These are phyloP conservation scores for Jimgerdemannia flammicorona DNA, from an alignment of 192 early-diverging fungal genomes.

Conservation along the genomic window DNA sequence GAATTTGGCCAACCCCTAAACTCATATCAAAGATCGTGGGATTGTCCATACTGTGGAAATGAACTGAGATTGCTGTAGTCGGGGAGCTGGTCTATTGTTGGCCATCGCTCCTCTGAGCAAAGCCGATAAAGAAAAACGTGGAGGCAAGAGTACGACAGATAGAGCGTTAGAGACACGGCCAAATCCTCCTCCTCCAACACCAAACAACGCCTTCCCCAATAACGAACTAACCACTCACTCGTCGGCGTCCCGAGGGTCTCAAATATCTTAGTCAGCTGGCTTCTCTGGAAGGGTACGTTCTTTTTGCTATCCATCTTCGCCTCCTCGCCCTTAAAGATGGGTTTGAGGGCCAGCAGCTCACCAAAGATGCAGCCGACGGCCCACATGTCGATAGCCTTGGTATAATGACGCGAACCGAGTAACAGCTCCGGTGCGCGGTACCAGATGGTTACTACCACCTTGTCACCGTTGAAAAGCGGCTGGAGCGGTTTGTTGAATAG, in stretches of 20 bases:
- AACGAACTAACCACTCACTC: constrained; percentile 22
- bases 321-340: constrained; percentile 91
- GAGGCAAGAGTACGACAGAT: background rate
- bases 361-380: constrained; percentile 95
- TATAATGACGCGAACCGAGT: constrained; percentile 85
- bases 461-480: constrained; percentile 80
- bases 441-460: constrained; percentile 95
- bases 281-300: constrained; percentile 77
- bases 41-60: constrained; percentile 51
- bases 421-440: constrained; percentile 93
- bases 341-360: constrained; percentile 77
- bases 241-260: constrained; percentile 87
- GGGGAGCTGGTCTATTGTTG: constrained; percentile 66
- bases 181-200: too few relatives aligned
- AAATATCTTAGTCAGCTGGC: constrained; percentile 83
- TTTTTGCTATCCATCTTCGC: constrained; percentile 82
- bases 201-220: too few relatives aligned
- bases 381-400: constrained; percentile 73
- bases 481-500: constrained; percentile 69
- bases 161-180: too few relatives aligned
- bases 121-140: background rate
- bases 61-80: constrained; percentile 58
- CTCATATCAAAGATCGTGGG: background rate
- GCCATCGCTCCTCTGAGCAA: constrained; percentile 69
- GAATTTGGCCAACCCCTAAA: background rate